Conservation (phyloP, 805 yeast genomes). For the Schizosaccharomyces lindneri region DNA sequence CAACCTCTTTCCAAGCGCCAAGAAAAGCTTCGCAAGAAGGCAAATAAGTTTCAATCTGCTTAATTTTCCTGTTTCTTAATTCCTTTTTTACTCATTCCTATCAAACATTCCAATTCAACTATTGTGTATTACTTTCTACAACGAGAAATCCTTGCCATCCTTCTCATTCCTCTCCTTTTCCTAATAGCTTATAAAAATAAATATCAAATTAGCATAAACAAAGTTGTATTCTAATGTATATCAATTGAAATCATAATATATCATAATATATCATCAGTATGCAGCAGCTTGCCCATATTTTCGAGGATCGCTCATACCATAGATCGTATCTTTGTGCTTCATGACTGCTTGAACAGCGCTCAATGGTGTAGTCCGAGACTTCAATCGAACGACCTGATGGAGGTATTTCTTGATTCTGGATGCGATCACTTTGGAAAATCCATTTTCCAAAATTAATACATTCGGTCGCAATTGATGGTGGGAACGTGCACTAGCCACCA, state of each 20-base stretch:
- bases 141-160: too few species aligned
- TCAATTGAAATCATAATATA: too few species aligned
- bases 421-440: background rate
- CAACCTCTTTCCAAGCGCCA: background rate
- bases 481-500: slow-evolving; percentile 54
- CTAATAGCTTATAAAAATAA: too few species aligned
- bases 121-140: too few species aligned
- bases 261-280: background rate
- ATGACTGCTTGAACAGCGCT: background rate
- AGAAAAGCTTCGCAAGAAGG: background rate
- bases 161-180: too few species aligned
- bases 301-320: background rate
- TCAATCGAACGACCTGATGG: background rate
- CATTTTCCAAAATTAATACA: slow-evolving; percentile 28
- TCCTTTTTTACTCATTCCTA: too few species aligned
- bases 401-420: background rate
- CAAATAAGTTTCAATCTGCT: background rate
- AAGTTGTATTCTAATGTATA: too few species aligned
- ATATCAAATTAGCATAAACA: too few species aligned
- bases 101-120: too few species aligned
- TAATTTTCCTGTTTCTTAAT: background rate
- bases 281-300: background rate
- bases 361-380: background rate
- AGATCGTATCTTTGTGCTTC: background rate
- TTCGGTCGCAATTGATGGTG: slow-evolving; percentile 83